Base-by-base conservation (phyloP, 306 rosid genomes). In the Gastrolobium bilobum region DNA sequence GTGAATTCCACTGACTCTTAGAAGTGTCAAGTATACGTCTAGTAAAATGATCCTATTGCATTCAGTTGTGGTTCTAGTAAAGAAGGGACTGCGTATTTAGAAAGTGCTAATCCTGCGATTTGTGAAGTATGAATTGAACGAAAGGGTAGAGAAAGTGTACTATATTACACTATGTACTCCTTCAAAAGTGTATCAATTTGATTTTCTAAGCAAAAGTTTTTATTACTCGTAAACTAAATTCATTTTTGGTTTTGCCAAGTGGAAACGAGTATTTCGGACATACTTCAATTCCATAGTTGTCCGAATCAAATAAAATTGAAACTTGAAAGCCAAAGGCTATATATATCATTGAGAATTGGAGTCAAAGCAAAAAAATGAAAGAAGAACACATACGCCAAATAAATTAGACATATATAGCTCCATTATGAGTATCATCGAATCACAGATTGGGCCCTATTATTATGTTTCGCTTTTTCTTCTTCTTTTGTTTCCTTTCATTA, bases 331-430 rank as follows among this genome's bases (percentile, higher is more conserved):
- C 48, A 48, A 35, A 6, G 56, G 50, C 10, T 38, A 63, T 37
- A 33, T 38, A 63, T 37, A 33, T 62, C n/a, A 2, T 13, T 39
- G 13, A 14, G 81, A 57, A 8, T 48, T 8, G 63, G 68, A 58
- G 30, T 7, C n/a, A 63, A 10, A 8, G n/a, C 4, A 10, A 33
- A 33, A 15, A 31, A 11, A 20, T 20, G 43, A 64, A 8, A 34
- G 34, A 50, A 35, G 62, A 51, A 71, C 13, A 33, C 26, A 60
- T 60, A 47, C n/a, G 46, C 39, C 61, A 39, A 76, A 63, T 48
- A 4, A 50, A 64, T 3, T 5, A 64, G 46, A 44, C 34, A 77
- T n/a, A n/a, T n/a, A n/a, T 9, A 11, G 35, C 34, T 75, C 2
- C 20, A 44, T 34, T 5, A 15, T 6, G 56, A 29, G 56, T 14